phyloP scores from a whole-genome alignment of 805 yeast species.

The Candida parachauliodes region DNA sequence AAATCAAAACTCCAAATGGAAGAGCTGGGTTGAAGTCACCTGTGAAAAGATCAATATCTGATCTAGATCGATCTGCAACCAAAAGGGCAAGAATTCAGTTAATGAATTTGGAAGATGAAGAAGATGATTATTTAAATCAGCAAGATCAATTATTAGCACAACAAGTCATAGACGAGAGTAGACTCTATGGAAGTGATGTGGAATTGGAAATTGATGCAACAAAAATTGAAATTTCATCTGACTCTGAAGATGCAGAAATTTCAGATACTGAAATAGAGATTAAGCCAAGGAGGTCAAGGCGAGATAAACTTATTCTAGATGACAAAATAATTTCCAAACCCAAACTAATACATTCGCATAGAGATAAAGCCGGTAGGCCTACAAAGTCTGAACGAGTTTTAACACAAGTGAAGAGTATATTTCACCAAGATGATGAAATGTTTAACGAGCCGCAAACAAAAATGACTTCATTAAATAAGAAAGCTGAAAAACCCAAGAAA shows the following conservation, averaged over 20 bases:
- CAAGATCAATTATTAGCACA: constrained; percentile 48
- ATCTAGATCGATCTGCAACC: too few relatives aligned
- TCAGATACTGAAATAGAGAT: constrained; percentile 6
- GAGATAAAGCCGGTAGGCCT: constrained; percentile 21
- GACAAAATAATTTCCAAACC: constrained; percentile 6
- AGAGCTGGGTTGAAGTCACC: constrained; percentile 48
- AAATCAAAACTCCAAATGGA: constrained; percentile 39
- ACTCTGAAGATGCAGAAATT: neutral
- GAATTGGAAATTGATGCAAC: constrained; percentile 15
- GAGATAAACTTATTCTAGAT: constrained; percentile 14
- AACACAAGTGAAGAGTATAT: constrained; percentile 31
- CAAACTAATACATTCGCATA: too few relatives aligned
- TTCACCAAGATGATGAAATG: constrained; percentile 17
- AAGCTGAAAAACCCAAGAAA: constrained; percentile 1
- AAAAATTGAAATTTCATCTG: neutral
- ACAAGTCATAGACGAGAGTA: constrained; percentile 23
- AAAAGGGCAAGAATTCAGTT: constrained; percentile 37
- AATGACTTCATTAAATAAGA: neutral
- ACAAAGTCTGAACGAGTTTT: constrained; percentile 22
- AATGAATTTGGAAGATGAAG: constrained; percentile 51
- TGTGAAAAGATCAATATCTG: constrained; percentile 28
- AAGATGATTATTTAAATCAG: constrained; percentile 25
- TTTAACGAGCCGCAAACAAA: neutral
- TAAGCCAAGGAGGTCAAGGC: constrained; percentile 9
- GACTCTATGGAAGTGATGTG: constrained; percentile 14